phyloP scores from a whole-genome alignment of 2,329 filamentous ascomycete genomes.

The Talaromyces sp. region DNA sequence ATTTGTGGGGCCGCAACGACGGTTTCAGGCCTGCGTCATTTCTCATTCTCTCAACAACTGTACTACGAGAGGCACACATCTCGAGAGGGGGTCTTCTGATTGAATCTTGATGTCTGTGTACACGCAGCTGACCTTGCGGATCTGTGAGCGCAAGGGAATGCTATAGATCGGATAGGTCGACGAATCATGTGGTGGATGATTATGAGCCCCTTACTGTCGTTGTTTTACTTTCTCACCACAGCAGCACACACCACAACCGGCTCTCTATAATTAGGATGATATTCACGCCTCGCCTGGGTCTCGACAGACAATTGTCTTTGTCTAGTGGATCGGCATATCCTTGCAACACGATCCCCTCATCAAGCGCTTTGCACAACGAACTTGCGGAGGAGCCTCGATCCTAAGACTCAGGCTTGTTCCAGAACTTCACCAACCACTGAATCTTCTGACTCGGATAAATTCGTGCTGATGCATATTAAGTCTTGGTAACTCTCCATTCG shows the following conservation, averaged over 20 bases:
- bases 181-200: background rate
- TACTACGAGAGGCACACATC: background rate
- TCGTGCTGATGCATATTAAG: background rate
- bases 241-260: background rate
- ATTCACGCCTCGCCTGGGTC: background rate
- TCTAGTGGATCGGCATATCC: background rate
- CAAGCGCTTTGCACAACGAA: background rate
- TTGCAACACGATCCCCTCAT: constrained; percentile 6
- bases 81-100: background rate
- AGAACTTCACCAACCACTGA: background rate
- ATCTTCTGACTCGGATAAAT: background rate
- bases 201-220: background rate
- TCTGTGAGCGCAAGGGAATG: background rate
- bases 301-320: background rate
- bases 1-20: background rate
- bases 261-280: background rate
- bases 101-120: background rate
- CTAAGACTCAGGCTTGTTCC: background rate
- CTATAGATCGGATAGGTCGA: background rate
- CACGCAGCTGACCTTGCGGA: background rate
- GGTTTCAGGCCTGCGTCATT: background rate
- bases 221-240: background rate
- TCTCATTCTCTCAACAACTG: background rate
- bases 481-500: background rate
- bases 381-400: background rate